Base-by-base conservation (phyloP, 495 filamentous ascomycete genomes). In the Xylaria palmicola region DNA sequence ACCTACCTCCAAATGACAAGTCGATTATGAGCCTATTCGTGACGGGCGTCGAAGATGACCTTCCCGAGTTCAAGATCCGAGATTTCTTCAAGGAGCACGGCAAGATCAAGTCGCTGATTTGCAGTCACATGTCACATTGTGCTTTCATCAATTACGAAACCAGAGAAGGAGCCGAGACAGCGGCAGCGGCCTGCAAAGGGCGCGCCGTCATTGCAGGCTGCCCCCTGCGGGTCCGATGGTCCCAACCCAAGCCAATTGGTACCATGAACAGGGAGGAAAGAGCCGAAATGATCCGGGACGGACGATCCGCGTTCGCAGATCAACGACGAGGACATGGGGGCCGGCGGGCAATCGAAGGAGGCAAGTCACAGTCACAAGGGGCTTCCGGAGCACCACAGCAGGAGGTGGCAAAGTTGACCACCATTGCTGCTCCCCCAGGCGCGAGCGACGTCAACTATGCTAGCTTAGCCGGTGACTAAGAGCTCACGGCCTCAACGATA, bases 111-210 rank as follows among this genome's bases (percentile, higher is more conserved):
- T 94, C 90, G 3, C 71, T 98, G 19, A 87, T 98, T 48, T 97
- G 95, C 74, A 95, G 92, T 12, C 94, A 98, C 74, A 93, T 96
- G 74, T 90, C 94, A 7, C 95, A 97, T 69, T 96, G 91, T 67
- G 94, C 95, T 0, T 98, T 97, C 67, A 83, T 98, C 74, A 98
- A 98, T 76, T 98, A 90, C 71, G 82, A 89, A 55, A 89, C 84
- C 26, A 86, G 95, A 53, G 85, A 90, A 41, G 86, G 82, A 2
- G 94, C 94, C 9, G 94, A 98, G 73, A 85, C 79, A 24, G 94
- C 94, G 0, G 89, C 95, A 0, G 84, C 83, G 54, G 86, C 89
- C 30, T 93, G 90, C 67, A 89, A 97, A 73, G 94, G 95, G 1
- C 90, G 89, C 62, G 91, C 91, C 1, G 82, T 98, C 30, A 88